Evolutionary conservation across 139 green algal genomes (phyloP), one percentile per base, ranked within the genome.

Genomic region (Spirogloea muscicola): DNA sequence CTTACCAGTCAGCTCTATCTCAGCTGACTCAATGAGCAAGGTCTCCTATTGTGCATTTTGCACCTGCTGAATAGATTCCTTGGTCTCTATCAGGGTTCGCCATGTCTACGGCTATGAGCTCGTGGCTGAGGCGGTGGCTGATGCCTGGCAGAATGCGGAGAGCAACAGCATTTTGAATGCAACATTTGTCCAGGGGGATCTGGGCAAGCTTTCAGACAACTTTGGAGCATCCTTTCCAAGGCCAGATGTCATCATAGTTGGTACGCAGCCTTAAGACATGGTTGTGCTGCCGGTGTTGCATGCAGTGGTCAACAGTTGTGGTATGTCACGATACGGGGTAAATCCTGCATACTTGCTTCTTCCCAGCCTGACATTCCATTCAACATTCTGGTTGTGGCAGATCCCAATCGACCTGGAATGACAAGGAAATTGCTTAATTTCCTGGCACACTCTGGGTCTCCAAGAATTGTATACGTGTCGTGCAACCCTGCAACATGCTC

Each of bases 391-490:
- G n/a, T n/a, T n/a, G n/a, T n/a, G n/a, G n/a, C 75, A 72, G 91
- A 96, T 73, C 91, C 91, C 13, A 91, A 91, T 7, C 80, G 91
- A 0, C 72, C 85, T 0, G 91, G 91, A 3, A 72, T 96, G 51
- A 62, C 78, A 34, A 18, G 41, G 44, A 38, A 59, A 39, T 58
- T 95, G 9, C 55, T 89, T 2, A 41, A 55, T 3, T 90, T 78
- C 25, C 58, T 96, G 58, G 49, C 63, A 27, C 74, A 60, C 6
- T 86, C 72, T 37, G 74, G 83, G 4, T 85, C 87, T 2, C 59
- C 74, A 2, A 75, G 85, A 1, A 72, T 97, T 6, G 84, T 97
- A 16, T 97, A 97, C 82, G 92, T 97, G 3, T 90, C 80, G 60
- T 97, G 92, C 84, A 88, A 88, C 62, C 82, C 84, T 1, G 52